Conservation (phyloP, 192 early-diverging fungal species). For the Fimicolochytrium jonesii region DNA sequence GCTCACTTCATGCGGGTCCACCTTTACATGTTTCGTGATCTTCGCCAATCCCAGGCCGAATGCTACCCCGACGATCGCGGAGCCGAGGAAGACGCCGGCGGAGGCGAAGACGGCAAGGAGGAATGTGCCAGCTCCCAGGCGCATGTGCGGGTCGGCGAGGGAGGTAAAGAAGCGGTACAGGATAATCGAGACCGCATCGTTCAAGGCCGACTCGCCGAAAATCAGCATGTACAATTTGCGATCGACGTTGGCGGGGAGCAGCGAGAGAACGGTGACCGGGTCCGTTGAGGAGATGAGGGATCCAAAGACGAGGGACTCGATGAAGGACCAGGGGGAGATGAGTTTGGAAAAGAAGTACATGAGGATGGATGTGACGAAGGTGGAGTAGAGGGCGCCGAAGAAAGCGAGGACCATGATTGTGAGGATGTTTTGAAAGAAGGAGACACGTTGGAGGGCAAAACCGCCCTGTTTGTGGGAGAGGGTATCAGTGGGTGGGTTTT, state of each 20-base stretch:
- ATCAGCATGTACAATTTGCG: conserved; percentile 56
- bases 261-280: conserved; percentile 56
- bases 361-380: conserved; percentile 49
- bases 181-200: conserved; percentile 61
- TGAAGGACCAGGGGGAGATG: conserved; percentile 45
- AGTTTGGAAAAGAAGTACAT: conserved; percentile 55
- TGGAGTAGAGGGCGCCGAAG: conserved; percentile 54
- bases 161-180: conserved; percentile 57
- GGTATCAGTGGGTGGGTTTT: not conserved
- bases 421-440: conserved; percentile 52
- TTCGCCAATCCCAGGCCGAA: conserved; percentile 49
- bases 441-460: conserved; percentile 44
- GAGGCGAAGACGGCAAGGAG: conserved; percentile 40
- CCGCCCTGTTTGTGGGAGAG: conserved; percentile 37
- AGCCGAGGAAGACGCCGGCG: conserved; percentile 54
- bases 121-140: conserved; percentile 42
- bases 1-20: conserved; percentile 34
- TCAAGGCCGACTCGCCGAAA: conserved; percentile 61
- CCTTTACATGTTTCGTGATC: conserved; percentile 55
- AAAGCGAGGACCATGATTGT: conserved; percentile 52
- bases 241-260: conserved; percentile 53
- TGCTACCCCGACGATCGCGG: conserved; percentile 41
- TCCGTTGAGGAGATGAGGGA: conserved; percentile 58
- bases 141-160: conserved; percentile 47
- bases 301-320: conserved; percentile 57